Percentiles rank a stretch among this genome's conserved stretches.
Evolutionary conservation across 257 asterid species (phyloP).

Genomic region (Cinchona pubescens): DNA sequence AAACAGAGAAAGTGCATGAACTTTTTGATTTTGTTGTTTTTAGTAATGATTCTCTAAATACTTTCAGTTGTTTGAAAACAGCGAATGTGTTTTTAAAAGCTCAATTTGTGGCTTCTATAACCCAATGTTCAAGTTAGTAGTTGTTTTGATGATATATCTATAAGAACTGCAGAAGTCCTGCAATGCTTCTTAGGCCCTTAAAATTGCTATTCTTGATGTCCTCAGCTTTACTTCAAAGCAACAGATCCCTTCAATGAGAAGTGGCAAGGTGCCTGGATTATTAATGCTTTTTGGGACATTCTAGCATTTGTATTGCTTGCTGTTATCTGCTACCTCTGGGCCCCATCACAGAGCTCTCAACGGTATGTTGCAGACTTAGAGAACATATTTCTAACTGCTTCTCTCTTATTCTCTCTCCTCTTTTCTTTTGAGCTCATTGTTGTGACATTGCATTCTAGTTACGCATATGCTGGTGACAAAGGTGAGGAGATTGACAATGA

Average conservation of each 20-base stretch:
- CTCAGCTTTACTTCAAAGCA: slow-evolving; percentile 89
- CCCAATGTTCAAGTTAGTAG: background rate
- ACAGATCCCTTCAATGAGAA: slow-evolving; percentile 96
- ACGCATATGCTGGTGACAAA: slow-evolving; percentile 76
- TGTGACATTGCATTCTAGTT: slow-evolving; percentile 41
- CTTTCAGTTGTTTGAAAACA: background rate
- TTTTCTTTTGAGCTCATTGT: slow-evolving; percentile 4
- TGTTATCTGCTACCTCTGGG: slow-evolving; percentile 95
- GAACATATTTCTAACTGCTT: background rate
- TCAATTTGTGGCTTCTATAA: background rate
- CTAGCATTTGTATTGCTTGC: slow-evolving; percentile 71
- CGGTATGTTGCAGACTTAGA: slow-evolving; percentile 45
- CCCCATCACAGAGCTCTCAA: slow-evolving; percentile 92
- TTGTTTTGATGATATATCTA: background rate
- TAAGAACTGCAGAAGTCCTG: background rate
- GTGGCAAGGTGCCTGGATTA: slow-evolving; percentile 96
- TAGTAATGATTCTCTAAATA: background rate
- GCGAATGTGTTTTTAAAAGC: background rate
- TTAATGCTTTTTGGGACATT: slow-evolving; percentile 97
- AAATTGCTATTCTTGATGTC: slow-evolving; percentile 24
- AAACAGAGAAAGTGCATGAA: background rate
- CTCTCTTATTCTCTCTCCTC: background rate
- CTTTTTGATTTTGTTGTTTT: background rate
- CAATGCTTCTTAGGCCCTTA: slow-evolving; percentile 4
- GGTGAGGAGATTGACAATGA: slow-evolving; percentile 71